Base-by-base conservation (phyloP, 2,329 filamentous ascomycete genomes). In the Raffaelea ambrosiae region DNA sequence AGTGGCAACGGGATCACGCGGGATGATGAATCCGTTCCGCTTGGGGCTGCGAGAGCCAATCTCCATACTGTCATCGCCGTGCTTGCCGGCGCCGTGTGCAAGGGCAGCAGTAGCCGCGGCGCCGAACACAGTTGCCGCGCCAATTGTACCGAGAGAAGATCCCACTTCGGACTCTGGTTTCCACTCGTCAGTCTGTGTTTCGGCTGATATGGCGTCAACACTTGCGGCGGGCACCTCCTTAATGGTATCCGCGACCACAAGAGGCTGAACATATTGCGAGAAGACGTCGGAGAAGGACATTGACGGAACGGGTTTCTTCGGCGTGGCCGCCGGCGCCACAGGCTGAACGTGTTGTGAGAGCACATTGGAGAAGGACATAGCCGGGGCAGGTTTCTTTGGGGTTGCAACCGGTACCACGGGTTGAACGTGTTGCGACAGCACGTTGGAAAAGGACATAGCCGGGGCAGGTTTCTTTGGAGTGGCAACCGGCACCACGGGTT, bases 11-110 rank as follows among this genome's bases (percentile, higher is more conserved):
- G 56, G 58, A 38, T 77, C 74, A 18, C 67, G 68, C 1, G 77
- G 72, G 20, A 81, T 68, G 49, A 81, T 74, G 52, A 81, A 76
- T 1, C 63, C 79, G 53, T 79, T 71, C 49, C 75, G 67, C 62
- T 70, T 73, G 1, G 73, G 74, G 54, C 70, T 78, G 49, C 71
- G 70, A 3, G 43, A 33, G 2, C 23, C 41, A 9, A 19, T 47
- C 4, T 45, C 40, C 3, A 40, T 31, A 69, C 66, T 38, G 65
- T n/a, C 7, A 38, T 38, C 5, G 35, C 35, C 8, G 35, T 14
- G 18, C 7, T 38, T n/a, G 31, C 31, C 9, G 31, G 9, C 9
- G 31, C 31, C n/a, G n/a, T n/a, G n/a, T n/a, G n/a, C n/a, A n/a
- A n/a, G n/a, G n/a, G n/a, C n/a, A n/a, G n/a, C n/a, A n/a, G n/a